phyloP scores from a whole-genome alignment of 2,329 filamentous ascomycete genomes.

The Nothomitra cinnamomea region DNA sequence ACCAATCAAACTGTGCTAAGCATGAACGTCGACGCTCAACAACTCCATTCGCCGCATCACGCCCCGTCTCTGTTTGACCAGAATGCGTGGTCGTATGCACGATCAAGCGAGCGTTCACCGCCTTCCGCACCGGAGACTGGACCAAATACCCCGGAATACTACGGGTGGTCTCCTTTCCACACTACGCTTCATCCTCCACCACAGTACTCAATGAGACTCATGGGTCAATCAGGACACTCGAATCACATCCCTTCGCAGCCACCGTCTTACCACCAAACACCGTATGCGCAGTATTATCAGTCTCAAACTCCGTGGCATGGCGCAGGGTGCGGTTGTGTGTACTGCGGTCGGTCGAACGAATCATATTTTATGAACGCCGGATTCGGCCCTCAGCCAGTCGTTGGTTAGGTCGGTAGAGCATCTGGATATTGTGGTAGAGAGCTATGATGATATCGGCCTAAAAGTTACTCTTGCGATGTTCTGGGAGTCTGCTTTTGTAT shows the following conservation, averaged over 20 bases:
- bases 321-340: conserved; percentile 29
- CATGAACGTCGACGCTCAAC: conserved; percentile 15
- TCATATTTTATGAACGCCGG: conserved; percentile 29
- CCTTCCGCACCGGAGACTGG: conserved; percentile 36
- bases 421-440: neutral
- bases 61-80: conserved; percentile 23
- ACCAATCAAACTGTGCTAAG: conserved; percentile 4
- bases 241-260: conserved; percentile 24
- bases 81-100: conserved; percentile 20
- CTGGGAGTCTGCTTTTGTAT: neutral
- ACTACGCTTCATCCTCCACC: conserved; percentile 22
- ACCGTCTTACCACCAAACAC: conserved; percentile 30
- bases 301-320: conserved; percentile 29
- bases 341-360: conserved; percentile 32
- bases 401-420: conserved; percentile 15
- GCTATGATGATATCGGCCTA: neutral
- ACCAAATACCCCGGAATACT: conserved; percentile 36
- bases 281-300: conserved; percentile 29
- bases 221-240: conserved; percentile 20
- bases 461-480: neutral
- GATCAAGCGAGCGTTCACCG: conserved; percentile 27
- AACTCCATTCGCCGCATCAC: conserved; percentile 17
- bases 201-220: conserved; percentile 31
- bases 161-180: conserved; percentile 30
- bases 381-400: conserved; percentile 30